phyloP scores from a whole-genome alignment of 495 filamentous ascomycete genomes.

The Bombardia bombarda region DNA sequence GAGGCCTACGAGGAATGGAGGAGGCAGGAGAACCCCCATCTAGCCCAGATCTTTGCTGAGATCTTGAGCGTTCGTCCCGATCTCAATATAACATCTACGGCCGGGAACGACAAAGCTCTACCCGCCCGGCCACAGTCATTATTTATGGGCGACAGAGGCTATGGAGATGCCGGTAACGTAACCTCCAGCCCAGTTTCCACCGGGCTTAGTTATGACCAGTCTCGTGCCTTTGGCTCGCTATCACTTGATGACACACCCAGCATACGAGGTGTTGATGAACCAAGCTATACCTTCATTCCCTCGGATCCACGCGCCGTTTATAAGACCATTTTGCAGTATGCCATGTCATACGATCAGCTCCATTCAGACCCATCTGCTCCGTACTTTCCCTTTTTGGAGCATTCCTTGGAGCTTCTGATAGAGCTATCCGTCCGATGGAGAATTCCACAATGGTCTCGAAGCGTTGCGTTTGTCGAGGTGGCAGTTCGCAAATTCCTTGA shows the following conservation, averaged over 20 bases:
- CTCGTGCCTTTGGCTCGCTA: conserved; percentile 66
- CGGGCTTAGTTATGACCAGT: conserved; percentile 66
- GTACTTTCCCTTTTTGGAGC: conserved; percentile 66
- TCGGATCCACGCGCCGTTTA: conserved; percentile 76
- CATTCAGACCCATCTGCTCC: conserved; percentile 40
- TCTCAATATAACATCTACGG: conserved; percentile 54
- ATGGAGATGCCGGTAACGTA: conserved; percentile 53
- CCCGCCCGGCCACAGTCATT: conserved; percentile 31
- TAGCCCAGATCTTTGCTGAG: conserved; percentile 87
- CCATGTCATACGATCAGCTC: conserved; percentile 53
- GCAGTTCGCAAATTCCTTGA: conserved; percentile 77
- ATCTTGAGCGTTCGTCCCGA: conserved; percentile 84
- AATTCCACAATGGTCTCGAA: conserved; percentile 72
- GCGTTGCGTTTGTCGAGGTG: conserved; percentile 80
- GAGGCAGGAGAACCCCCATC: conserved; percentile 68
- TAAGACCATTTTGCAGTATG: conserved; percentile 66
- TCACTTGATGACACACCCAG: conserved; percentile 52
- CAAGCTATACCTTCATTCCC: conserved; percentile 78
- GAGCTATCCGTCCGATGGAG: conserved; percentile 87
- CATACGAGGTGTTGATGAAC: conserved; percentile 43
- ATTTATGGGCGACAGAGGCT: conserved; percentile 40
- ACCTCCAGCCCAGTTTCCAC: conserved; percentile 27
- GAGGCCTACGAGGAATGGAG: conserved; percentile 89
- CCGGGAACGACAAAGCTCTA: conserved; percentile 36
- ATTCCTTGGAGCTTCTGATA: conserved; percentile 73